Evolutionary conservation across 352 stramenopile species (phyloP), one percentile per base, ranked within the genome.

Genomic region (Phytophthora cactorum): DNA sequence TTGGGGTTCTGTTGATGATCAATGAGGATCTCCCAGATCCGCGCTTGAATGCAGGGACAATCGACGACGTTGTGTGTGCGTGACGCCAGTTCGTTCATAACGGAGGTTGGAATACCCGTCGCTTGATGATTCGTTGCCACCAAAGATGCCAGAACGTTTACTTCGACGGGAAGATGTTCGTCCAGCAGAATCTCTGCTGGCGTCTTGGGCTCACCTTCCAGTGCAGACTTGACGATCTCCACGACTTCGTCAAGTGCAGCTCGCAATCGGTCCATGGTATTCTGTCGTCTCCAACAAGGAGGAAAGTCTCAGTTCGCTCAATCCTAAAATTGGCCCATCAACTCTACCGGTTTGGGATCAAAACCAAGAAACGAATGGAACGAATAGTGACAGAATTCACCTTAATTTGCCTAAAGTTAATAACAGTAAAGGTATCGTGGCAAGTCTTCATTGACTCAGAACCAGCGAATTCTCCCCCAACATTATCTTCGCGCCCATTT

Each of bases 21-120:
- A 2, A 92, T 78, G 31, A 89, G 66, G 52, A 91, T 77, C 28
- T 88, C 79, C 84, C 86, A 92, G 34, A 95, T 78, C 28, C 84
- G 82, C 22, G 71, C 67, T 63, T 92, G 74, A 17, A 95, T 95
- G 69, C 78, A 86, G 10, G 79, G 79, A 54, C 86, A 90, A 63
- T 95, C 86, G 4, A 93, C 84, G 14, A 90, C 72, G 56, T 94
- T 94, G 41, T 80, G 77, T 2, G 82, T 91, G 31, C 84, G 71
- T 4, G 84, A 83, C 4, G 83, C 79, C 38, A 95, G 66, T 32
- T 93, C 83, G 27, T 78, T 84, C 63, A 92, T 66, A 11, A 78
- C 70, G 15, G 58, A 80, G 7, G 82, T 89, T 17, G 86, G 82
- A 36, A 91, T 78, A 2, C 72, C 79, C 0, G 74, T 61, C 0